Percentiles rank a stretch among this genome's conserved stretches.
Evolutionary conservation across 1,284 basidiomycete species (phyloP).

Genomic region (Ceratobasidium sp.): DNA sequence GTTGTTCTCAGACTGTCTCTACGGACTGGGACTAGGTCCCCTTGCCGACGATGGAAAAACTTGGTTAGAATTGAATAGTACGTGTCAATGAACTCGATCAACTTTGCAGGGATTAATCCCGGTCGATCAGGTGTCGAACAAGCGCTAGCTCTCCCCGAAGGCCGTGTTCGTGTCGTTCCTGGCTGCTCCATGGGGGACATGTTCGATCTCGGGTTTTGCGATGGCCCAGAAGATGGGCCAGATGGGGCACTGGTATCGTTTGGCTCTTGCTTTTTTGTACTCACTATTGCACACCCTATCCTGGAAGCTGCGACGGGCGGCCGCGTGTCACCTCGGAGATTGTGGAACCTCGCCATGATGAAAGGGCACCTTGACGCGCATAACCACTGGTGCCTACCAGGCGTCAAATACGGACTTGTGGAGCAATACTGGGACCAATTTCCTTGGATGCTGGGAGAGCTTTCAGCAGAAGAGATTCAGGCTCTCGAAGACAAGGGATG

Average conservation of each 20-base stretch:
- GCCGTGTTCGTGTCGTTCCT: conserved; percentile 6
- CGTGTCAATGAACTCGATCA: neutral
- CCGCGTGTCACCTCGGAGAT: conserved; percentile 15
- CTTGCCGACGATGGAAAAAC: conserved; percentile 6
- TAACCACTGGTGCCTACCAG: neutral
- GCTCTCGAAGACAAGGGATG: neutral
- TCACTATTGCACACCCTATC: conserved; percentile 28
- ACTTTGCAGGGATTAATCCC: neutral
- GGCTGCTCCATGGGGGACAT: conserved; percentile 27
- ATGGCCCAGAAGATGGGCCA: neutral
- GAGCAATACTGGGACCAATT: conserved; percentile 7
- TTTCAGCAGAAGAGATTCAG: neutral
- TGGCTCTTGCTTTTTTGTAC: conserved; percentile 26
- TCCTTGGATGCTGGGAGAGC: conserved; percentile 22
- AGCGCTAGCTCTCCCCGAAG: conserved; percentile 4
- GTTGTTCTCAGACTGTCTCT: neutral
- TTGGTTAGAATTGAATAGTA: neutral
- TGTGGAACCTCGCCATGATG: conserved; percentile 28
- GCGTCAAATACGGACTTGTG: conserved; percentile 28
- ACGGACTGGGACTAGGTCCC: neutral
- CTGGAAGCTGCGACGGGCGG: conserved; percentile 32
- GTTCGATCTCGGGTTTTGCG: conserved; percentile 29
- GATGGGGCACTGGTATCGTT: conserved; percentile 28
- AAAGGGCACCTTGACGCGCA: conserved; percentile 25
- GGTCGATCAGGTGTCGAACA: conserved; percentile 2